These are phyloP conservation scores for Agastache rugosa DNA, from an alignment of 257 asterid genomes.

Conservation along the genomic window DNA sequence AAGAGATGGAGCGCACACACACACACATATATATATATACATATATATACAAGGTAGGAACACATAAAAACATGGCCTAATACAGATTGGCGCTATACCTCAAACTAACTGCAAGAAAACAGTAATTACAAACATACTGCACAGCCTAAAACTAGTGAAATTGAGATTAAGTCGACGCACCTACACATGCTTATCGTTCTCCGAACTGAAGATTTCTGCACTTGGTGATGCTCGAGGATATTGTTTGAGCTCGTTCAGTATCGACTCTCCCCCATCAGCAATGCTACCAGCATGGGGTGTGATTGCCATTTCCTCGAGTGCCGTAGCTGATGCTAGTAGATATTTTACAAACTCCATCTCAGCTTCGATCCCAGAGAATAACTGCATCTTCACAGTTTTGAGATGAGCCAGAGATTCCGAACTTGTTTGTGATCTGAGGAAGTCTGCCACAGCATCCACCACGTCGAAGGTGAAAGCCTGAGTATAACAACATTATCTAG, in stretches of 20 bases:
- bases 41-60: background rate
- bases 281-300: conserved; percentile 42
- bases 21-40: background rate
- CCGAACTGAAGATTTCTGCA: conserved; percentile 51
- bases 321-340: conserved; percentile 56
- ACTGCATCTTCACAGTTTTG: conserved; percentile 51
- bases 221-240: conserved; percentile 54
- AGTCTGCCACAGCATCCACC: conserved; percentile 56
- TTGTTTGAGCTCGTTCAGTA: conserved; percentile 54
- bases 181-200: conserved; percentile 23
- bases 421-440: conserved; percentile 50
- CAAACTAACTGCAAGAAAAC: conserved; percentile 1
- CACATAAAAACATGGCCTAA: background rate
- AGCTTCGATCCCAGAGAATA: conserved; percentile 58
- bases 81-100: background rate
- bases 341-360: conserved; percentile 69
- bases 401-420: conserved; percentile 50
- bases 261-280: conserved; percentile 51
- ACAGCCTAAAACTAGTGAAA: background rate
- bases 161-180: background rate
- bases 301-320: conserved; percentile 56
- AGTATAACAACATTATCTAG: background rate
- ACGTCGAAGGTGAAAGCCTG: conserved; percentile 59
- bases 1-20: background rate
- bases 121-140: conserved; percentile 13